Evolutionary conservation across 768 basidiomycete genomes (phyloP).

Genomic region (Russula sp.): DNA sequence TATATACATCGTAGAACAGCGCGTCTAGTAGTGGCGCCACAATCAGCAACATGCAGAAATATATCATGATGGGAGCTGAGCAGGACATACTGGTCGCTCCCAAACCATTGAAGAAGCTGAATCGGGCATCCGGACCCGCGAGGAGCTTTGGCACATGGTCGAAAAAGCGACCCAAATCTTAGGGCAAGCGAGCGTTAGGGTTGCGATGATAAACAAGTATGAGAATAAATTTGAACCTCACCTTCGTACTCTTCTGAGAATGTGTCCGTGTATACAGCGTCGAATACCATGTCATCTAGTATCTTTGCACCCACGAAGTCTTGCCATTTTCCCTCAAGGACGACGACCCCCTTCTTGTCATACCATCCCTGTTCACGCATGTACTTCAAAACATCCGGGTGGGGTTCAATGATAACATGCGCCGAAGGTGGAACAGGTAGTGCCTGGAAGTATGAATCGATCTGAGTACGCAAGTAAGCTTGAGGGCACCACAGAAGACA

Average conservation of each 20-base stretch:
- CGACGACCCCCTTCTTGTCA: conserved; percentile 63
- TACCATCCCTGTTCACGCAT: conserved; percentile 79
- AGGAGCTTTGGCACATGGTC: conserved; percentile 72
- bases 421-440: conserved; percentile 51
- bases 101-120: conserved; percentile 96
- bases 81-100: conserved; percentile 76
- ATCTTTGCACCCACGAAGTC: conserved; percentile 61
- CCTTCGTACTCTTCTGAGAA: conserved; percentile 83
- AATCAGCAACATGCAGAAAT: background rate
- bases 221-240: conserved; percentile 27
- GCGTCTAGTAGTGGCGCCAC: conserved; percentile 46
- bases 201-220: background rate
- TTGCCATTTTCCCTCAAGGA: conserved; percentile 93
- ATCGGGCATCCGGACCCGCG: conserved; percentile 63
- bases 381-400: conserved; percentile 81
- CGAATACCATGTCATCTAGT: conserved; percentile 66
- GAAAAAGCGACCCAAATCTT: conserved; percentile 77
- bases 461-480: conserved; percentile 39
- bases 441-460: conserved; percentile 75
- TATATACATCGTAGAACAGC: conserved; percentile 88
- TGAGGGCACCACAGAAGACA: background rate
- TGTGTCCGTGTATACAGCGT: conserved; percentile 87
- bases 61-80: background rate
- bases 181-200: background rate
- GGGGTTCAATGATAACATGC: conserved; percentile 93